A percentile compares a stretch with the other conserved stretches of the same genome.
These are phyloP conservation scores for Suillus plorans DNA, from an alignment of 768 basidiomycete species.

Conservation along the genomic window DNA sequence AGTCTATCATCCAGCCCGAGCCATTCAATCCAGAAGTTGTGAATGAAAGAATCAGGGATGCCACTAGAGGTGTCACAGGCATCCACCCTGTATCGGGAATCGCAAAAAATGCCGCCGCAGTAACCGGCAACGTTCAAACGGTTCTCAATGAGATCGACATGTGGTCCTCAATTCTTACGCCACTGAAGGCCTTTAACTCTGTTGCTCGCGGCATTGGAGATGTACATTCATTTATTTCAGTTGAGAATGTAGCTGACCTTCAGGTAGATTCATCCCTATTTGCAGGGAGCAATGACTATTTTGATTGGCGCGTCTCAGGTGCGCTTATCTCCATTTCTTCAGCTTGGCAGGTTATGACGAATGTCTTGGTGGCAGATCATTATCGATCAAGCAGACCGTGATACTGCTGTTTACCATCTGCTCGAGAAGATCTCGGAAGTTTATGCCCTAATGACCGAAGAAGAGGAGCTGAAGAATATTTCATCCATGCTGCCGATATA, in stretches of 20 bases:
- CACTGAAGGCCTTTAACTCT: conserved; percentile 1
- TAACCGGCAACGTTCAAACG: neutral
- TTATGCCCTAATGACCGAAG: conserved; percentile 7
- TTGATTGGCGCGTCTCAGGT: conserved; percentile 6
- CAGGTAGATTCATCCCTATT: conserved; percentile 9
- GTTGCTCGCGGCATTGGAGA: neutral
- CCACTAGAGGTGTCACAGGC: neutral
- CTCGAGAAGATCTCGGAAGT: conserved; percentile 5
- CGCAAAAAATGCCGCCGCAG: neutral
- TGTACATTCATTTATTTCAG: neutral
- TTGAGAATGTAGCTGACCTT: neutral
- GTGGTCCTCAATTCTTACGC: neutral
- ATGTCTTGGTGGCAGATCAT: neutral
- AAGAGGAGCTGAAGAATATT: neutral
- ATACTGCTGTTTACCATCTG: conserved; percentile 4
- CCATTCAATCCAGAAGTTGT: neutral
- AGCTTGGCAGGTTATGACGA: neutral
- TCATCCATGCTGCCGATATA: neutral
- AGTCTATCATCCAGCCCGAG: neutral
- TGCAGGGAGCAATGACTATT: conserved; percentile 1
- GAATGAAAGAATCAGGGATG: neutral
- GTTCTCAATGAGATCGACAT: neutral
- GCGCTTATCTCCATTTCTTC: neutral
- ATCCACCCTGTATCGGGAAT: neutral
- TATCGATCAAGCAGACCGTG: conserved; percentile 4